Evolutionary conservation across 2,329 filamentous ascomycete genomes (phyloP).

Genomic region (Bipolaris sorokiniana): DNA sequence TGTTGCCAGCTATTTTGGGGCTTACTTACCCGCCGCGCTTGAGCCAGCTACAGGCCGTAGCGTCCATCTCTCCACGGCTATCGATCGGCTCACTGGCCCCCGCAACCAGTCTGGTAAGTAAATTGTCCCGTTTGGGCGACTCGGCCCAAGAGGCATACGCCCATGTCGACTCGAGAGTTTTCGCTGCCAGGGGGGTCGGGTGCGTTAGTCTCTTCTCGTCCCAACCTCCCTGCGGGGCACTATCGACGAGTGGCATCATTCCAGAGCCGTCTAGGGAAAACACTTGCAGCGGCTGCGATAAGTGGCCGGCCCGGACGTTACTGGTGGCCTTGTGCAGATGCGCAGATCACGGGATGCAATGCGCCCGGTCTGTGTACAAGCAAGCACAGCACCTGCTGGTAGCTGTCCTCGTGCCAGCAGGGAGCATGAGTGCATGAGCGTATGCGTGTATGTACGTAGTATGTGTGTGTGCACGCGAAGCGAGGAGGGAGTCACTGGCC

Average conservation of each 20-base stretch:
- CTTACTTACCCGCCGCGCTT: constrained; percentile 46
- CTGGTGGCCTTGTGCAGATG: constrained; percentile 39
- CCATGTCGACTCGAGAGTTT: constrained; percentile 21
- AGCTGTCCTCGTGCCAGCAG: constrained; percentile 22
- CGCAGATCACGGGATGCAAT: constrained; percentile 42
- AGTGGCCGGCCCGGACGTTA: constrained; percentile 49
- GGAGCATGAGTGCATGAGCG: no score
- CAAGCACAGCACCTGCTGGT: background rate
- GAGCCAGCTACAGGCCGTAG: constrained; percentile 27
- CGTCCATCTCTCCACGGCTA: constrained; percentile 31
- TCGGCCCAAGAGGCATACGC: constrained; percentile 21
- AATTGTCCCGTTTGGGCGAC: constrained; percentile 38
- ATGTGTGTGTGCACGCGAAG: no score
- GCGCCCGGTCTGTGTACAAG: constrained; percentile 33
- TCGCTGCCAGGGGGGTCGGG: constrained; percentile 30
- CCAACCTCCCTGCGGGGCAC: constrained; percentile 40
- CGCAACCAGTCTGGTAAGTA: constrained; percentile 41
- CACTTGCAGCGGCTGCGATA: constrained; percentile 51
- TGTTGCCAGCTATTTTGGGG: constrained; percentile 49
- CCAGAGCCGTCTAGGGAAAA: constrained; percentile 37
- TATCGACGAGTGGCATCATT: constrained; percentile 25
- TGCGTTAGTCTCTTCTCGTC: constrained; percentile 30
- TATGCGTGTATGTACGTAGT: no score
- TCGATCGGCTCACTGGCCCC: constrained; percentile 38
- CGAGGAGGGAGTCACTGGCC: background rate